Evolutionary conservation across 768 basidiomycete genomes (phyloP).

Genomic region (Pleurotus ostreatus): DNA sequence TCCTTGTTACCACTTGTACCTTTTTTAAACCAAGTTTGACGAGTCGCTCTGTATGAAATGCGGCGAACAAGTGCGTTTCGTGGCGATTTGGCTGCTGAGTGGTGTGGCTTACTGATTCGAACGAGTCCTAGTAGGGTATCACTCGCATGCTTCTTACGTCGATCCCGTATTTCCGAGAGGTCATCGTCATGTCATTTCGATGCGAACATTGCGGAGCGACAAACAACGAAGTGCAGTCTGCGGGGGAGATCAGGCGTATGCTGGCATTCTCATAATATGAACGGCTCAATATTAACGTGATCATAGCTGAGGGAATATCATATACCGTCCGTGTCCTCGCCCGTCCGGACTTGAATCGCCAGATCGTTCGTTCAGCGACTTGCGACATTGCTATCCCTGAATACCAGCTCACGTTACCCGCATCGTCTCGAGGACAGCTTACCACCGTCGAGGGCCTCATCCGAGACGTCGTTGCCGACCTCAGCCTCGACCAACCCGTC

Average conservation of each 20-base stretch:
- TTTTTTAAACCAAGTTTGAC: slow-evolving; percentile 59
- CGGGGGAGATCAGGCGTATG: slow-evolving; percentile 80
- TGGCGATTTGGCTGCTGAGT: background rate
- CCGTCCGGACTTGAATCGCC: slow-evolving; percentile 81
- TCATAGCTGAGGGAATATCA: slow-evolving; percentile 68
- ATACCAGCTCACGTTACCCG: slow-evolving; percentile 85
- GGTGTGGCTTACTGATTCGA: slow-evolving; percentile 14
- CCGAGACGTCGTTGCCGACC: slow-evolving; percentile 75
- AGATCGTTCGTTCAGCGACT: slow-evolving; percentile 84
- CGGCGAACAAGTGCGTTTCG: slow-evolving; percentile 68
- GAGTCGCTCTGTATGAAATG: slow-evolving; percentile 96
- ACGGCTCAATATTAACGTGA: background rate
- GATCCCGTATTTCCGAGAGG: slow-evolving; percentile 93
- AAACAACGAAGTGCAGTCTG: slow-evolving; percentile 95
- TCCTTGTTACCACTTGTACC: no score
- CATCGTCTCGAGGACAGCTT: slow-evolving; percentile 79
- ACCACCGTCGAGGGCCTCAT: slow-evolving; percentile 95
- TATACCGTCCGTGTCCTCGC: slow-evolving; percentile 79
- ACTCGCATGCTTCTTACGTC: slow-evolving; percentile 88
- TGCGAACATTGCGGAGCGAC: slow-evolving; percentile 87
- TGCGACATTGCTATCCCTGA: slow-evolving; percentile 85
- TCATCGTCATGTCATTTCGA: slow-evolving; percentile 94
- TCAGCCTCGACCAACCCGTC: slow-evolving; percentile 78
- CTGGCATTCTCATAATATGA: slow-evolving; percentile 7
- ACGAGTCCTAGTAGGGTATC: slow-evolving; percentile 55